Evolutionary conservation across 176 grass and related monocot genomes (phyloP).

Genomic region (Cenchrus americanus): DNA sequence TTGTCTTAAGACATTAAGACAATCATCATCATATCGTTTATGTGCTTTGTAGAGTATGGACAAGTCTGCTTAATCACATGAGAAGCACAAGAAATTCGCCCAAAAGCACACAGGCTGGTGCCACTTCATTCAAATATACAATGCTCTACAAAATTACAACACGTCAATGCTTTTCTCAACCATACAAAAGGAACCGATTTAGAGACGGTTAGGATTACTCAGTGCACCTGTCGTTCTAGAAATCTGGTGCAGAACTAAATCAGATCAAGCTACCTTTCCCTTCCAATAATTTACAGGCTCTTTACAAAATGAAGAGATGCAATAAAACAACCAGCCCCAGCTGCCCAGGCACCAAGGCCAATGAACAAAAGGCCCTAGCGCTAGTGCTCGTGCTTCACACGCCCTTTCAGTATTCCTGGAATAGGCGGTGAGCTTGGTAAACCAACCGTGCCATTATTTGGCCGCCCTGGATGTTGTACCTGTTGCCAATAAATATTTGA

Average conservation of each 20-base stretch:
- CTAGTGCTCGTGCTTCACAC: constrained; percentile 89
- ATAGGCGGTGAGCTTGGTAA: constrained; percentile 71
- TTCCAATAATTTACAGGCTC: constrained; percentile 70
- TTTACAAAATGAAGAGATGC: constrained; percentile 46
- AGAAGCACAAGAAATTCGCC: not conserved
- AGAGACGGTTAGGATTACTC: constrained; percentile 25
- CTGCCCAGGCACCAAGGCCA: not conserved
- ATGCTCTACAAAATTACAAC: constrained; percentile 41
- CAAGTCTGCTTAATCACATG: not conserved
- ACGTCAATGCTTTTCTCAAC: constrained; percentile 1
- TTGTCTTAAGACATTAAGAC: not conserved
- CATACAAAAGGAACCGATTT: constrained; percentile 11
- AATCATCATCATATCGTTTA: not conserved
- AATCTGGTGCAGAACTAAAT: constrained; percentile 44
- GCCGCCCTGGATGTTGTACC: constrained; percentile 51
- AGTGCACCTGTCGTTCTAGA: constrained; percentile 31
- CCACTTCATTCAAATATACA: constrained; percentile 34
- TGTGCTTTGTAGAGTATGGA: not conserved
- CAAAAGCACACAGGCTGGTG: not conserved
- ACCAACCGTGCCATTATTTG: constrained; percentile 56
- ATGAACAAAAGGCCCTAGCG: not conserved
- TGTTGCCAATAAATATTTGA: constrained; percentile 61
- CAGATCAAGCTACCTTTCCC: constrained; percentile 45
- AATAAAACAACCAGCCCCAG: constrained; percentile 35
- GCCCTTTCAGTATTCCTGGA: constrained; percentile 92